Percentiles rank a stretch among this genome's conserved stretches.
These are phyloP conservation scores for Exserohilum turcica DNA, from an alignment of 2,329 filamentous ascomycete species.

Conservation along the genomic window DNA sequence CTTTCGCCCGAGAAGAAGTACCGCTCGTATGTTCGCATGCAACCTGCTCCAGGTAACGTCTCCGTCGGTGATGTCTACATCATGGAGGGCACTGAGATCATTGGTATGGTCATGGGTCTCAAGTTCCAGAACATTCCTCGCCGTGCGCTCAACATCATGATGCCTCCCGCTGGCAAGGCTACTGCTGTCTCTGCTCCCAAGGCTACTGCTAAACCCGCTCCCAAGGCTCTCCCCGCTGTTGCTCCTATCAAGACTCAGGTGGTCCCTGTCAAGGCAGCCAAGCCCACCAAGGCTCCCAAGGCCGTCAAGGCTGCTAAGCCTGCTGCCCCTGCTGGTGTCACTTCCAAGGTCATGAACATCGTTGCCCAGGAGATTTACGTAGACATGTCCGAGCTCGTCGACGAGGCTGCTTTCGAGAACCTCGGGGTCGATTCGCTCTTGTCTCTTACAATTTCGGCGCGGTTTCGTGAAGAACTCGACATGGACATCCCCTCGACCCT, in stretches of 20 bases:
- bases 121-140: constrained; percentile 72
- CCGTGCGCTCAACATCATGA: constrained; percentile 67
- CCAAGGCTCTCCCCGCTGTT: constrained; percentile 45
- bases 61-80: constrained; percentile 66
- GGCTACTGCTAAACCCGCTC: constrained; percentile 42
- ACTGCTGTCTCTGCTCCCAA: constrained; percentile 44
- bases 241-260: constrained; percentile 39
- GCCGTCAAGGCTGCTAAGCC: constrained; percentile 55
- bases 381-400: constrained; percentile 62
- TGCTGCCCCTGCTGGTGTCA: constrained; percentile 52
- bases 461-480: constrained; percentile 65
- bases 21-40: constrained; percentile 67
- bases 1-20: constrained; percentile 60
- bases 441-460: constrained; percentile 65
- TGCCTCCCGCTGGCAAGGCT: constrained; percentile 62
- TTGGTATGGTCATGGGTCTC: constrained; percentile 64
- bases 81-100: constrained; percentile 63
- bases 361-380: constrained; percentile 70
- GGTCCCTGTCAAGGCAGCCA: constrained; percentile 50
- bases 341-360: constrained; percentile 64
- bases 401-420: constrained; percentile 65
- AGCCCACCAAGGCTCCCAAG: constrained; percentile 56
- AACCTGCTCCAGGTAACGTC: constrained; percentile 60
- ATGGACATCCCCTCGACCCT: constrained; percentile 63
- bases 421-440: constrained; percentile 67